These are phyloP conservation scores for Spathaspora passalidarum DNA, from an alignment of 805 yeast species.

Conservation along the genomic window DNA sequence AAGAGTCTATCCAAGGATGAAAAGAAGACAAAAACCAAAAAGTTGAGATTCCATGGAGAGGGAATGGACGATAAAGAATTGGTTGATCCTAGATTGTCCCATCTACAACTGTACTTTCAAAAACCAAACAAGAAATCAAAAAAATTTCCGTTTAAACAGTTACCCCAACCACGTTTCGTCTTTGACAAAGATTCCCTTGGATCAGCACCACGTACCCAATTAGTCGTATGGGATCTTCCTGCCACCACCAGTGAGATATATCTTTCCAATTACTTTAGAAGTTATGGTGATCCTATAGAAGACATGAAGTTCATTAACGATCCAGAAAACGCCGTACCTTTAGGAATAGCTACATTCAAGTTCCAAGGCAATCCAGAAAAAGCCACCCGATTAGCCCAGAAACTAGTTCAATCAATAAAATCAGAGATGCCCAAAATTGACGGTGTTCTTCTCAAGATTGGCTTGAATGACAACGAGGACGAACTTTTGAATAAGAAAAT, in stretches of 20 bases:
- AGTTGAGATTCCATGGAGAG: slow-evolving; percentile 38
- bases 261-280: slow-evolving; percentile 49
- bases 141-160: slow-evolving; percentile 40
- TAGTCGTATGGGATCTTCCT: slow-evolving; percentile 69
- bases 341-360: slow-evolving; percentile 65
- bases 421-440: slow-evolving; percentile 42
- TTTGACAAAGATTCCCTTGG: slow-evolving; percentile 76
- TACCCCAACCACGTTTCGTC: slow-evolving; percentile 40
- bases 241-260: slow-evolving; percentile 46
- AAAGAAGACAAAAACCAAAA: slow-evolving; percentile 30
- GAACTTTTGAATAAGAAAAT: slow-evolving; percentile 35
- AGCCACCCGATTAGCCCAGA: slow-evolving; percentile 36
- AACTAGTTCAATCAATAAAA: slow-evolving; percentile 24
- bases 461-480: slow-evolving; percentile 46
- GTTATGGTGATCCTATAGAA: slow-evolving; percentile 59
- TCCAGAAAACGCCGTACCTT: slow-evolving; percentile 72
- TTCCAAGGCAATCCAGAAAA: slow-evolving; percentile 56
- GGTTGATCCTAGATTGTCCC: slow-evolving; percentile 42
- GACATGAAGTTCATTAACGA: slow-evolving; percentile 61
- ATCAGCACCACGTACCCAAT: slow-evolving; percentile 65
- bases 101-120: slow-evolving; percentile 24
- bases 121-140: slow-evolving; percentile 39
- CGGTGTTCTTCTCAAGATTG: slow-evolving; percentile 52
- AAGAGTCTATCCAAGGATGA: slow-evolving; percentile 29
- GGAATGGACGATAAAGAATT: slow-evolving; percentile 13